Evolutionary conservation across 345 rosid genomes (phyloP), one percentile per base, ranked within the genome.

Genomic region (Toxicodendron radicans): DNA sequence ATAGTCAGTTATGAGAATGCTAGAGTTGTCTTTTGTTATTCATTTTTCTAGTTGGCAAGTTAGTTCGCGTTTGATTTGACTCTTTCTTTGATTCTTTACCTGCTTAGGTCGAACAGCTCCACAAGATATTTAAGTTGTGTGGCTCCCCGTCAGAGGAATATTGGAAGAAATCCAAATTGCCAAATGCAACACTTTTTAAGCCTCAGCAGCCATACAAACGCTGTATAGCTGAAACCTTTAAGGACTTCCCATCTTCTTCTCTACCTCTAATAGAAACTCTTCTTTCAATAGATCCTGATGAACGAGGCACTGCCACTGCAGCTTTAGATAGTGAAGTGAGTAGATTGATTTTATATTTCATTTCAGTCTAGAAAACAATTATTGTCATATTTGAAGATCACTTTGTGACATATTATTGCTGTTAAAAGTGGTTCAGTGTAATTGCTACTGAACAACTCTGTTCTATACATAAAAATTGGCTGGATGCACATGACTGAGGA

Each of bases 111-210:
- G 98, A 94, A 82, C 98, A 94, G 79, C 88, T 94, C 64, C 95
- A 91, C 80, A 91, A 89, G 91, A 89, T 94, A 80, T 94, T 89
- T 59, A 94, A 91, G 76, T 82, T 91, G 76, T 94, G 98, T 76
- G 98, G 97, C 60, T 91, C 95, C 18, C 98, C 98, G 46, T 83
- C 95, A 1, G 97, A 94, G 76, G 91, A 82, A 45, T 94, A 94
- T 73, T 92, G 97, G 97, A 90, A 85, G 85, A 94, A 89, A 79
- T 82, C 85, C 49, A 93, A 87, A 76, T 84, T 91, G 79, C 94
- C 95, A 23, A 93, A 93, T 54, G 91, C 95, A n/a, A 89, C 90
- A 7, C 83, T 91, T 38, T 91, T 86, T 83, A 91, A 87, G 85
- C 95, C 97, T 9, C 91, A 87, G 54, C 92, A 87, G 30, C 92